These are phyloP conservation scores for Geotrichum ghanense DNA, from an alignment of 805 yeast species.

Conservation along the genomic window DNA sequence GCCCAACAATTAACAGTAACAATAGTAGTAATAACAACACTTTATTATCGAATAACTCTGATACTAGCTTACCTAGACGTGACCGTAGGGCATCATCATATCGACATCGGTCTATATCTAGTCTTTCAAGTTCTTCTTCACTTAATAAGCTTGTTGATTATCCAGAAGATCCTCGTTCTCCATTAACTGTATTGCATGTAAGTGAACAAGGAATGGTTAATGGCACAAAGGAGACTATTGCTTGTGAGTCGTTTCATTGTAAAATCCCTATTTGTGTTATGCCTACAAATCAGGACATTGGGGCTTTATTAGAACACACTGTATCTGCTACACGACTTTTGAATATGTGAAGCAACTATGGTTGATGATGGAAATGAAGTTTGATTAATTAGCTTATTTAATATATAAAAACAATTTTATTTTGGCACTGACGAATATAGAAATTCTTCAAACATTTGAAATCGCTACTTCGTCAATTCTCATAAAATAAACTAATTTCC, in stretches of 20 bases:
- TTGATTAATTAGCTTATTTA: no score
- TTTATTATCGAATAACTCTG: no score
- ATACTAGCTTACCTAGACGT: not conserved
- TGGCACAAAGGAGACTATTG: constrained; percentile 11
- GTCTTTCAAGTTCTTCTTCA: constrained; percentile 18
- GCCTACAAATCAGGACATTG: constrained; percentile 36
- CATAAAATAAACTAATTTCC: no score
- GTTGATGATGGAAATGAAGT: no score
- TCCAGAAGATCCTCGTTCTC: constrained; percentile 1
- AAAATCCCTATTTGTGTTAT: constrained; percentile 35
- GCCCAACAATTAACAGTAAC: constrained; percentile 2
- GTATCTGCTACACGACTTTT: not conserved
- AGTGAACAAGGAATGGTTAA: constrained; percentile 13
- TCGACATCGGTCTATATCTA: constrained; percentile 16
- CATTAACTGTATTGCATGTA: constrained; percentile 10
- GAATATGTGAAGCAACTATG: constrained; percentile 1
- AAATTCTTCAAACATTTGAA: no score
- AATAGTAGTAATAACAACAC: not conserved
- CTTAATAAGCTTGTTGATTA: not conserved
- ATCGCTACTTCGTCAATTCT: no score
- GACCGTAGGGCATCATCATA: not conserved
- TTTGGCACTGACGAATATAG: no score
- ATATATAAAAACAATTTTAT: no score
- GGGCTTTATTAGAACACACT: constrained; percentile 30
- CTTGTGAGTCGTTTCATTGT: constrained; percentile 26